Conservation (phyloP, 371 early-diverging fungal genomes). For the Actinomortierella ambigua region DNA sequence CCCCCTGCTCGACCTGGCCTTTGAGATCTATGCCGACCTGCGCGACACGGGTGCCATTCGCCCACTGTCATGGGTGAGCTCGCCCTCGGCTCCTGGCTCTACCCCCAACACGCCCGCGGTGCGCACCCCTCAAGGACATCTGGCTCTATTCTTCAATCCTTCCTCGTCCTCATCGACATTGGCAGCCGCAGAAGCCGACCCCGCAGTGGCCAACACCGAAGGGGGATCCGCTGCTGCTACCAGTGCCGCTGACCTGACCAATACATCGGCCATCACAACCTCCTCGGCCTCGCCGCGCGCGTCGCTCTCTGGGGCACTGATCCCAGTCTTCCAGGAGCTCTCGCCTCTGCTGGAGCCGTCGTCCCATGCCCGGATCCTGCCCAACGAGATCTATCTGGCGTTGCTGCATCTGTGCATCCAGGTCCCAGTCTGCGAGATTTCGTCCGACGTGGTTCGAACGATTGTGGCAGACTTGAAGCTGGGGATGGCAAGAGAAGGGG, state of each 20-base stretch:
- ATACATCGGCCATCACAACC: conserved; percentile 1
- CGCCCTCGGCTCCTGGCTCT: conserved; percentile 13
- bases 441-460: conserved; percentile 35
- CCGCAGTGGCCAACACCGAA: conserved; percentile 3
- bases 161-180: conserved; percentile 1
- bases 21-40: conserved; percentile 43
- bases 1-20: conserved; percentile 38
- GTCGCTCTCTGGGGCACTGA: conserved; percentile 13
- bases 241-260: not conserved
- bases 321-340: conserved; percentile 26
- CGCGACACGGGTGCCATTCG: conserved; percentile 38
- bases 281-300: conserved; percentile 22
- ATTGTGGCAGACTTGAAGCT: conserved; percentile 27
- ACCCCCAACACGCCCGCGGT: not conserved
- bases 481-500: conserved; percentile 6
- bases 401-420: conserved; percentile 33
- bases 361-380: conserved; percentile 25
- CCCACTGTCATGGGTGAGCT: conserved; percentile 20
- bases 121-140: not conserved
- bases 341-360: conserved; percentile 22
- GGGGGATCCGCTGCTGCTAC: not conserved
- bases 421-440: conserved; percentile 21
- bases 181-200: conserved; percentile 1
- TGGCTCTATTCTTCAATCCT: not conserved
- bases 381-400: conserved; percentile 25